phyloP scores from a whole-genome alignment of 495 filamentous ascomycete genomes.

The Hypoxylon lenormandii region DNA sequence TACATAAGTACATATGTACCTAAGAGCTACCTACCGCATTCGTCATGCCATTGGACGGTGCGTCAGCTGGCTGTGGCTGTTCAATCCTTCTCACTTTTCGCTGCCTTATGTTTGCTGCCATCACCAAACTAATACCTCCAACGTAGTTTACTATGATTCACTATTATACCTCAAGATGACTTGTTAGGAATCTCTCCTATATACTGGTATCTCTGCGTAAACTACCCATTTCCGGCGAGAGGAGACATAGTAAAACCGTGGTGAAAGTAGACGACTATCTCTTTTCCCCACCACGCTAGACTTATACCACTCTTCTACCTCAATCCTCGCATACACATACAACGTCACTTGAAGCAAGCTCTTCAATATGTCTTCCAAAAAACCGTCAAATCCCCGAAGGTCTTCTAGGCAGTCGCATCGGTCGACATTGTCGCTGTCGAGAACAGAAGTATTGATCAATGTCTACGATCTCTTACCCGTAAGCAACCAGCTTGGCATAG shows the following conservation, averaged over 20 bases:
- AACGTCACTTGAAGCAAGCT: slow-evolving; percentile 8
- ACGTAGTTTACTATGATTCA: background rate
- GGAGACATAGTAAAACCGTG: background rate
- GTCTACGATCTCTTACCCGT: slow-evolving; percentile 83
- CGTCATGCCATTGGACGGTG: slow-evolving; percentile 34
- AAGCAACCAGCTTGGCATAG: slow-evolving; percentile 42
- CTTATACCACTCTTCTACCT: slow-evolving; percentile 5
- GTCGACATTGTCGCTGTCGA: slow-evolving; percentile 70
- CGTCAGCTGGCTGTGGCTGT: slow-evolving; percentile 38
- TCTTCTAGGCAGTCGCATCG: slow-evolving; percentile 61
- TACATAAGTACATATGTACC: too few species aligned
- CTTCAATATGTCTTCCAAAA: slow-evolving; percentile 57
- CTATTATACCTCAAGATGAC: slow-evolving; percentile 19
- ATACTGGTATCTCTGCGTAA: slow-evolving; percentile 10
- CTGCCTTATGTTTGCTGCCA: slow-evolving; percentile 23
- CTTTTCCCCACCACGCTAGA: slow-evolving; percentile 20
- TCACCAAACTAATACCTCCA: slow-evolving; percentile 14
- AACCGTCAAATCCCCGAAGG: slow-evolving; percentile 49
- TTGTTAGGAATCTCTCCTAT: slow-evolving; percentile 9
- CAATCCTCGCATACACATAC: slow-evolving; percentile 4
- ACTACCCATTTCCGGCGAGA: background rate
- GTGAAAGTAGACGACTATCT: slow-evolving; percentile 16
- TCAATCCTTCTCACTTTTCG: slow-evolving; percentile 15
- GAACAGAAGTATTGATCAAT: slow-evolving; percentile 79
- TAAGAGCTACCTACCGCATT: slow-evolving; percentile 24